Percentiles rank a stretch among this genome's conserved stretches.
Conservation (phyloP, 768 basidiomycete genomes). For the Kwoniella dendrophila region DNA sequence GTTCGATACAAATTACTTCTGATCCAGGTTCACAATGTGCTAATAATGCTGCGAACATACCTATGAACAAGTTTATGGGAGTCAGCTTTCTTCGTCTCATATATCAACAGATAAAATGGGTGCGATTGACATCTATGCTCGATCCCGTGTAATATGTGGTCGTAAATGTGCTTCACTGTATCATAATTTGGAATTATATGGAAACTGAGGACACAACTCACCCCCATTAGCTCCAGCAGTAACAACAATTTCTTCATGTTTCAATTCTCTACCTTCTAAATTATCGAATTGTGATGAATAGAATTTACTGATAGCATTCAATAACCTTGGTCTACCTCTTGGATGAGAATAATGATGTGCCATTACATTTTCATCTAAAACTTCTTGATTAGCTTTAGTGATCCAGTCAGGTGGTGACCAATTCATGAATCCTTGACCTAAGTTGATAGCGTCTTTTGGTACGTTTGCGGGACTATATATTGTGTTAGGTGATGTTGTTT, state of each 20-base stretch:
- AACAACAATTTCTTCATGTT: conserved; percentile 88
- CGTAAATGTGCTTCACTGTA: neutral
- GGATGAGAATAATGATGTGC: conserved; percentile 65
- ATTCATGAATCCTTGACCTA: conserved; percentile 67
- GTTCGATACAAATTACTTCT: conserved; percentile 98
- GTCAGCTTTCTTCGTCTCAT: neutral
- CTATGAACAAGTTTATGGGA: no score
- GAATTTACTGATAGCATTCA: conserved; percentile 80
- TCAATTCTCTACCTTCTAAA: conserved; percentile 65
- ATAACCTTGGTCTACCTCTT: conserved; percentile 80
- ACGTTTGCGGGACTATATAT: conserved; percentile 74
- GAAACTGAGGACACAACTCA: conserved; percentile 49
- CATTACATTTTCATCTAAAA: conserved; percentile 53
- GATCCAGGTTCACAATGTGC: conserved; percentile 91
- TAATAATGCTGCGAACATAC: conserved; percentile 88
- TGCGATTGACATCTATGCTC: no score
- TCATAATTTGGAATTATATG: neutral
- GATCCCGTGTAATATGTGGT: no score
- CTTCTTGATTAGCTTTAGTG: conserved; percentile 44
- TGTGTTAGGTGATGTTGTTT: neutral
- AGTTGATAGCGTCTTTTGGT: conserved; percentile 88
- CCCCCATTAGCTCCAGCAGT: conserved; percentile 98
- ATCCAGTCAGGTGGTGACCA: conserved; percentile 57
- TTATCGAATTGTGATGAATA: conserved; percentile 67
- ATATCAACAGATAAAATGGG: neutral